Conservation (phyloP, 306 rosid species). For the Vicia villosa region DNA sequence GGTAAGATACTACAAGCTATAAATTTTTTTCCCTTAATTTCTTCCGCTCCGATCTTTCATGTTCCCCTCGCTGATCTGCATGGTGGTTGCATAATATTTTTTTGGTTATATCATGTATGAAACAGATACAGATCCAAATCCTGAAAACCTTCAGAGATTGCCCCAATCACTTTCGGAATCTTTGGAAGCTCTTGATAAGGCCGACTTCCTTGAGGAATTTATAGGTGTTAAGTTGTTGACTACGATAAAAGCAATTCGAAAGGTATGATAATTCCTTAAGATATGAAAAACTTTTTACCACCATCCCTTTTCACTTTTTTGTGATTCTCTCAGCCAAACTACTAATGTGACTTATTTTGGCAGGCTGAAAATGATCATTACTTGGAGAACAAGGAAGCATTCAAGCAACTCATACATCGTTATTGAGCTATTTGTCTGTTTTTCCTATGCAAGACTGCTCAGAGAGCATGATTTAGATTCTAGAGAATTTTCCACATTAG, state of each 20-base stretch:
- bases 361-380: too few relatives aligned
- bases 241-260: conserved; percentile 42
- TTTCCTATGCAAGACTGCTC: conserved; percentile 24
- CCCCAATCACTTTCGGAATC: too few relatives aligned
- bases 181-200: conserved; percentile 56
- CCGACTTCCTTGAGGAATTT: conserved; percentile 53
- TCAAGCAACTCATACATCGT: background rate
- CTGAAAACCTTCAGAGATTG: conserved; percentile 42
- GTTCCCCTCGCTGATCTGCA: background rate
- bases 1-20: conserved; percentile 51
- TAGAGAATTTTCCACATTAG: too few relatives aligned
- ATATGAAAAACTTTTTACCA: too few relatives aligned
- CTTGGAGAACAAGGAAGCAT: too few relatives aligned
- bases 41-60: background rate
- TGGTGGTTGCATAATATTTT: too few relatives aligned
- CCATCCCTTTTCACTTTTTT: too few relatives aligned
- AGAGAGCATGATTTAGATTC: background rate
- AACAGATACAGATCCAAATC: conserved; percentile 69
- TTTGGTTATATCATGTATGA: background rate
- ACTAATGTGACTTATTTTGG: too few relatives aligned
- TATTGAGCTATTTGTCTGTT: conserved; percentile 44
- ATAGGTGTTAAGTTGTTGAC: conserved; percentile 63
- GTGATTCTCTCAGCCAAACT: too few relatives aligned
- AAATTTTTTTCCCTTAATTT: background rate
- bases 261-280: too few relatives aligned